Base-by-base conservation (phyloP, 2,329 filamentous ascomycete genomes). In the Fusarium buharicum region DNA sequence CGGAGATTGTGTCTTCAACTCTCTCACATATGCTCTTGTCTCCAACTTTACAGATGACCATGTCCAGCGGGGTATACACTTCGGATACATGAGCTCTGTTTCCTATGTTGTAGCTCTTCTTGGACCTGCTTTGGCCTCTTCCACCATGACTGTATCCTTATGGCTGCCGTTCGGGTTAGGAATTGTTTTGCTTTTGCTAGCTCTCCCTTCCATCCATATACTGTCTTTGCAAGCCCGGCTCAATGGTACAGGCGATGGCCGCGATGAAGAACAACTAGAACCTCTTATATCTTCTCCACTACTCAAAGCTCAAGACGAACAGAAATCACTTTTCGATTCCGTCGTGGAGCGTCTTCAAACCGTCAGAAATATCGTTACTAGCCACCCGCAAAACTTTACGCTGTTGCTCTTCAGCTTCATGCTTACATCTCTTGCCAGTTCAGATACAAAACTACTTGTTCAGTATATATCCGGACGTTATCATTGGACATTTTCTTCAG, bases 381-480 rank as follows among this genome's bases (percentile, higher is more conserved):
- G 71, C 49, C 77, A 78, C 28, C 74, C 78, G 2, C 72, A 72
- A 6, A 82, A 81, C 66, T 75, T 81, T 31, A 70, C 71, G 3
- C 70, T 83, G 3, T 64, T 82, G 2, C 75, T 83, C 1, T 44
- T 74, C 43, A 77, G 77, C 64, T 80, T 82, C 66, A 74, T 82
- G 48, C 75, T 83, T 52, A 79, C 80, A 2, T 79, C 81, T 12
- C 74, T 83, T 14, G 81, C 81, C 6, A 82, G 79, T 67, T 80
- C 81, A 18, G 81, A 83, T 59, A 83, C 81, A 14, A 83, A 82
- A 53, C 74, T 83, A 1, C 73, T 83, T 7, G 74, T 80, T 2
- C 80, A 82, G 54, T 83, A 82, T 61, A 82, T 83, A 59, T 83
- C 81, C 0, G 81, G 77, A 58, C 74, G 81, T 1, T 83, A 82